A percentile compares a stretch with the other conserved stretches of the same genome.
phyloP scores from a whole-genome alignment of 2,329 filamentous ascomycete species.

The Hypoxylon sp. region DNA sequence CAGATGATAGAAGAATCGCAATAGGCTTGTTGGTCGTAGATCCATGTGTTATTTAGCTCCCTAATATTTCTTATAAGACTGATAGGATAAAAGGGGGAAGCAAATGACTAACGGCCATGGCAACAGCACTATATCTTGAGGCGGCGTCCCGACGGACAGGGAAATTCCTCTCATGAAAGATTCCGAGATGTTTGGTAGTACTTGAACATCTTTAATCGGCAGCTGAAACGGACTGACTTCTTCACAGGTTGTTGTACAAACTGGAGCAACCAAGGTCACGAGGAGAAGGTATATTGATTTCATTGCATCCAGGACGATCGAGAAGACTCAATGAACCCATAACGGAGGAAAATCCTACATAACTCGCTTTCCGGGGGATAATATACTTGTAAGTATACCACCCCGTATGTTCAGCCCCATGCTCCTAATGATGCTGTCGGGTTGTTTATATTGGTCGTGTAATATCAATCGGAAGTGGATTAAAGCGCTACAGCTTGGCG shows the following conservation, averaged over 20 bases:
- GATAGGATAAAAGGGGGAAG: neutral
- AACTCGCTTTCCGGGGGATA: neutral
- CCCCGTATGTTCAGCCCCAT: no score
- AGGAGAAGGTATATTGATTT: neutral
- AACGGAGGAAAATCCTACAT: neutral
- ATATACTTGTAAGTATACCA: no score
- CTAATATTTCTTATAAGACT: constrained; percentile 32
- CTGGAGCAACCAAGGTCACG: neutral
- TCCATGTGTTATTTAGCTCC: constrained; percentile 53
- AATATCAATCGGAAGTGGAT: no score
- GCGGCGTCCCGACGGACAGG: constrained; percentile 24
- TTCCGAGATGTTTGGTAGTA: constrained; percentile 20
- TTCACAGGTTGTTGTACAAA: constrained; percentile 19
- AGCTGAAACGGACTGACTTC: constrained; percentile 29
- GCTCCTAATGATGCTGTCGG: no score
- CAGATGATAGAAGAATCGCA: constrained; percentile 47
- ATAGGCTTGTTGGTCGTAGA: constrained; percentile 48
- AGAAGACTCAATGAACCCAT: neutral
- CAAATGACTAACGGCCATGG: constrained; percentile 30
- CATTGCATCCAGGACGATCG: neutral
- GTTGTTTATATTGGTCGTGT: no score
- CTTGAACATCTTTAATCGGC: constrained; percentile 33
- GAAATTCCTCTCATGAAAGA: constrained; percentile 35
- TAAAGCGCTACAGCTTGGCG: no score
- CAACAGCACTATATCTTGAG: constrained; percentile 32